Conservation (phyloP, 108 stramenopile genomes). For the Nitzschia putrida region DNA sequence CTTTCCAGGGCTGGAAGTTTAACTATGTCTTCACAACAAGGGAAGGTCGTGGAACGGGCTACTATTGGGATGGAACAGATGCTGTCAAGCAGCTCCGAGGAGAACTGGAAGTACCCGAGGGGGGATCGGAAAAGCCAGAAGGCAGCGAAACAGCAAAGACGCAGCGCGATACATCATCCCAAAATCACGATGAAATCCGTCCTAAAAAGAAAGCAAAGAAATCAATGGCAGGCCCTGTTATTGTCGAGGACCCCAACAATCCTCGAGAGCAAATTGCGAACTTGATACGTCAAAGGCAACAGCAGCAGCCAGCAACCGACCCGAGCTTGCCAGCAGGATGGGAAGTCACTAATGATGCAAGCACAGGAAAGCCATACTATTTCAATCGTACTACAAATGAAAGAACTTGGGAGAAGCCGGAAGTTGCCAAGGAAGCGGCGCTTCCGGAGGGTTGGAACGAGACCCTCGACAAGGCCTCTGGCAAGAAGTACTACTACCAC, state of each 20-base stretch:
- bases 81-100: conserved; percentile 53
- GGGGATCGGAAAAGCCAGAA: background rate
- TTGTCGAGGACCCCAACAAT: conserved; percentile 63
- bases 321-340: conserved; percentile 50
- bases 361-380: conserved; percentile 71
- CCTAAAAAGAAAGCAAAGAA: conserved; percentile 58
- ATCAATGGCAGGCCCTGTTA: conserved; percentile 41
- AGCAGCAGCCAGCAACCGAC: conserved; percentile 39
- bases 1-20: conserved; percentile 74
- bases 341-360: conserved; percentile 66
- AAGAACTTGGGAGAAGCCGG: conserved; percentile 62
- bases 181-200: background rate
- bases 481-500: conserved; percentile 74
- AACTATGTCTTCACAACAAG: conserved; percentile 86
- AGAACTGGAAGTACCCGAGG: conserved; percentile 9
- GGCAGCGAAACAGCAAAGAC: background rate
- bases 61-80: conserved; percentile 90
- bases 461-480: conserved; percentile 51
- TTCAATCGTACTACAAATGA: conserved; percentile 62
- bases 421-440: conserved; percentile 7
- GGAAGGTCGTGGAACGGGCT: conserved; percentile 68
- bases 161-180: background rate
- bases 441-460: conserved; percentile 77
- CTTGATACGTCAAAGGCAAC: conserved; percentile 54
- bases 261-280: conserved; percentile 75